Conservation (phyloP, 345 rosid species). For the Psidium guajava region DNA sequence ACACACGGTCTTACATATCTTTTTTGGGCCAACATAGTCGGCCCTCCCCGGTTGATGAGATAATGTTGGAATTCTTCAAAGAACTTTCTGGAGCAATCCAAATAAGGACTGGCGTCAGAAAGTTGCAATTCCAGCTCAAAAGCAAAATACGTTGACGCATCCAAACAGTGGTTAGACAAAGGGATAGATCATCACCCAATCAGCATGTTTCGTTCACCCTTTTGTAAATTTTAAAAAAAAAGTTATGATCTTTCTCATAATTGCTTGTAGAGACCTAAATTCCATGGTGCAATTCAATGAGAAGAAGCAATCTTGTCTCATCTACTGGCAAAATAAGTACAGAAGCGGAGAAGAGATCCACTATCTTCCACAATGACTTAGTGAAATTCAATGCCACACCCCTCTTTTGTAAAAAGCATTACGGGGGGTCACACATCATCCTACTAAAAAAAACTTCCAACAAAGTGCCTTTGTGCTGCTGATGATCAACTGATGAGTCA, state of each 20-base stretch:
- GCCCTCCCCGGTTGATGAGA: not conserved
- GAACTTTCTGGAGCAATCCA: not conserved
- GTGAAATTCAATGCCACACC: not conserved
- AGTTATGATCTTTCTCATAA: not conserved
- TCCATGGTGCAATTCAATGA: not conserved
- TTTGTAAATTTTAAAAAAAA: not conserved
- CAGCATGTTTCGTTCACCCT: not conserved
- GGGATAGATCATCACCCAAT: not conserved
- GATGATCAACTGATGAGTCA: constrained; percentile 4
- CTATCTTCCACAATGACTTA: not conserved
- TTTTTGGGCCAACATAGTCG: not conserved
- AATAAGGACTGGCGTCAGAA: not conserved
- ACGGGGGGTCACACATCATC: not conserved
- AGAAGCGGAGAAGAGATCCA: not conserved
- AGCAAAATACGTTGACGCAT: not conserved
- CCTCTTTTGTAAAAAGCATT: not conserved
- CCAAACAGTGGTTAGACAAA: not conserved
- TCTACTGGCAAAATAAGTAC: not conserved
- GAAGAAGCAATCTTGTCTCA: not conserved
- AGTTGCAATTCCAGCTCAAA: constrained; percentile 1
- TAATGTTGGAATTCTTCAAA: not conserved
- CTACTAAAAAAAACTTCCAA: not conserved
- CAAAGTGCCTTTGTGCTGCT: not conserved
- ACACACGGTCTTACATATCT: not conserved
- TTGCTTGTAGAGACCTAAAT: not conserved